Evolutionary conservation across 306 rosid genomes (phyloP).

Genomic region (Cicer chorassanicum): DNA sequence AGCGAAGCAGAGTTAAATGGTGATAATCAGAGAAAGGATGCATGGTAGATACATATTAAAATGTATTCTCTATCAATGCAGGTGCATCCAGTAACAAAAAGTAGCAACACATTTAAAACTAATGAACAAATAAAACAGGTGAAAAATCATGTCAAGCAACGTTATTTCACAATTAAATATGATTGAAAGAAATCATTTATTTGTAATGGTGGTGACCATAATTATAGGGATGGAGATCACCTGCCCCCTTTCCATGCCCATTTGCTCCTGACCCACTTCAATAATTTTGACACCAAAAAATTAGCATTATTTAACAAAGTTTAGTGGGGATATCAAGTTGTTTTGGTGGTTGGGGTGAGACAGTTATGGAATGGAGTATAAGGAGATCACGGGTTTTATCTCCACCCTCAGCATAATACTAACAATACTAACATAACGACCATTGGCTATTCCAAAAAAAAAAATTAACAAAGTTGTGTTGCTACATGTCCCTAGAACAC

Average conservation of each 20-base stretch:
- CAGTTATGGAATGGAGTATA: too few species aligned
- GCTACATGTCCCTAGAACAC: not conserved
- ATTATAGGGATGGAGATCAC: constrained; percentile 1
- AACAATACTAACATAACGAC: too few species aligned
- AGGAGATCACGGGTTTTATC: too few species aligned
- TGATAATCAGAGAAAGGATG: not conserved
- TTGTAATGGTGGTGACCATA: constrained; percentile 23
- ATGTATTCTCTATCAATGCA: constrained; percentile 13
- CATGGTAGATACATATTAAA: constrained; percentile 18
- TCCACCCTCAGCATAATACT: too few species aligned
- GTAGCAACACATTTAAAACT: not conserved
- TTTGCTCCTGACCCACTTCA: constrained; percentile 13
- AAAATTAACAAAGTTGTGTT: not conserved
- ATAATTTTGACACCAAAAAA: not conserved
- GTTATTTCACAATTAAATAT: not conserved
- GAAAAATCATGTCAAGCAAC: constrained; percentile 13
- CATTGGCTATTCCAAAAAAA: too few species aligned
- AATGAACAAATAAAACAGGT: constrained; percentile 5
- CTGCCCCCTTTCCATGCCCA: constrained; percentile 15
- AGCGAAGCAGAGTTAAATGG: constrained; percentile 13
- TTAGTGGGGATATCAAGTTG: too few species aligned
- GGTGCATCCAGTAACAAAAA: constrained; percentile 28
- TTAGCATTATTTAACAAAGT: constrained; percentile 8
- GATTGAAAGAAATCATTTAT: not conserved
- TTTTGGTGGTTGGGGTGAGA: too few species aligned